Evolutionary conservation across 192 early-diverging fungal species (phyloP).

Genomic region (Backusella morwellensis): DNA sequence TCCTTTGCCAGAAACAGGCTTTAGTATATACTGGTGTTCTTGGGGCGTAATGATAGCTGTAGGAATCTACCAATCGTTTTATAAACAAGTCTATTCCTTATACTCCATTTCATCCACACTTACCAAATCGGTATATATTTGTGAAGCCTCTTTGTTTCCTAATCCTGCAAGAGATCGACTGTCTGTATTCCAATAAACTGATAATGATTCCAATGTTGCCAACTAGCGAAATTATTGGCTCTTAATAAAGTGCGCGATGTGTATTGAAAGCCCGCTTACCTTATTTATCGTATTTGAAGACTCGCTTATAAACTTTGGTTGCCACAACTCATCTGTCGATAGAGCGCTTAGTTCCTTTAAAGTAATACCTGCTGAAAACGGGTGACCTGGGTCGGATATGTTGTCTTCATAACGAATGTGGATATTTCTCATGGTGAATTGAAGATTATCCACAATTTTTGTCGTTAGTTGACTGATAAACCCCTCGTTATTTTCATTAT

Average conservation of each 20-base stretch:
- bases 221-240: conserved; percentile 35
- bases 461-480: conserved; percentile 74
- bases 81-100: conserved; percentile 8
- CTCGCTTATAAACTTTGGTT: conserved; percentile 65
- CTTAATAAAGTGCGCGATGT: not conserved
- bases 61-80: conserved; percentile 40
- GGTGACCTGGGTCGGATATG: conserved; percentile 60
- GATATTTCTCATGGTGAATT: conserved; percentile 80
- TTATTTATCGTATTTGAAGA: conserved; percentile 71
- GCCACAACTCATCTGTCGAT: conserved; percentile 76
- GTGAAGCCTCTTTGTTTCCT: conserved; percentile 1
- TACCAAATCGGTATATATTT: conserved; percentile 24
- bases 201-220: conserved; percentile 55
- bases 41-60: conserved; percentile 38
- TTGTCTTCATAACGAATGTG: conserved; percentile 87
- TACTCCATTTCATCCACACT: not conserved
- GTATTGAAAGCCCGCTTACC: conserved; percentile 1
- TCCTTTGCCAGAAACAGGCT: conserved; percentile 78
- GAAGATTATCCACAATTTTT: conserved; percentile 87
- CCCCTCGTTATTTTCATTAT: conserved; percentile 44
- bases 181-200: conserved; percentile 77
- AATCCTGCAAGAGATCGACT: conserved; percentile 24
- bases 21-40: conserved; percentile 66
- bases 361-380: conserved; percentile 78
- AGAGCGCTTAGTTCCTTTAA: conserved; percentile 77